A percentile compares a stretch with the other conserved stretches of the same genome.
Evolutionary conservation across 1,284 basidiomycete genomes (phyloP).

Genomic region (Naganishia sp.): DNA sequence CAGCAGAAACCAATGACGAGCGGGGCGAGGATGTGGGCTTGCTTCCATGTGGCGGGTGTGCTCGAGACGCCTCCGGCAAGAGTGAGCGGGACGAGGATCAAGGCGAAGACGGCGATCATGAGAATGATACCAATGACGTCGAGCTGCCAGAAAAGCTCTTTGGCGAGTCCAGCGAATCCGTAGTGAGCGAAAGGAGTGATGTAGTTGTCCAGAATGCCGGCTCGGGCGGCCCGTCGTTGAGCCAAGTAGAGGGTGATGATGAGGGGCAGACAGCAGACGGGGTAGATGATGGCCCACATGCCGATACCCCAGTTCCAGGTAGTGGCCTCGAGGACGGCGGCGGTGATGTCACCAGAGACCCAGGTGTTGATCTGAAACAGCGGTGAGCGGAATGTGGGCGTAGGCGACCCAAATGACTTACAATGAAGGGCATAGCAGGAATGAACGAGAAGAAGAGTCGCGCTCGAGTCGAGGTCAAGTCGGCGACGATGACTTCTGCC

Average conservation of each 20-base stretch:
- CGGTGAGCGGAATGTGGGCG: background rate
- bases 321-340: slow-evolving; percentile 42
- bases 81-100: slow-evolving; percentile 54
- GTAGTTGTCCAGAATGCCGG: slow-evolving; percentile 44
- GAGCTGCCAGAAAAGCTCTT: slow-evolving; percentile 54
- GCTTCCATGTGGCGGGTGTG: slow-evolving; percentile 40
- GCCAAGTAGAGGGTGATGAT: slow-evolving; percentile 46
- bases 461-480: slow-evolving; percentile 52
- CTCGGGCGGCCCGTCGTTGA: slow-evolving; percentile 39
- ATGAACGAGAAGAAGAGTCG: slow-evolving; percentile 55
- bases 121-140: slow-evolving; percentile 53
- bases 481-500: slow-evolving; percentile 55
- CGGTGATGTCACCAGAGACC: slow-evolving; percentile 51
- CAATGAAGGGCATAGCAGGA: slow-evolving; percentile 53
- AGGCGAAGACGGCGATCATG: slow-evolving; percentile 46
- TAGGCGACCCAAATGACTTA: slow-evolving; percentile 19
- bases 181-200: slow-evolving; percentile 42
- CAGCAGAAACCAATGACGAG: slow-evolving; percentile 53
- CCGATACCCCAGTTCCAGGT: slow-evolving; percentile 55
- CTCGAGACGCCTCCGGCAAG: slow-evolving; percentile 47
- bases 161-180: slow-evolving; percentile 37
- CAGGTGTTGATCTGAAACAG: slow-evolving; percentile 48
- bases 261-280: slow-evolving; percentile 48
- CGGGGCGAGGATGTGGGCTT: slow-evolving; percentile 51
- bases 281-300: slow-evolving; percentile 52